A percentile compares a stretch with the other conserved stretches of the same genome.
phyloP scores from a whole-genome alignment of 177 flowering plant genomes.

The Vitis hybrid region DNA sequence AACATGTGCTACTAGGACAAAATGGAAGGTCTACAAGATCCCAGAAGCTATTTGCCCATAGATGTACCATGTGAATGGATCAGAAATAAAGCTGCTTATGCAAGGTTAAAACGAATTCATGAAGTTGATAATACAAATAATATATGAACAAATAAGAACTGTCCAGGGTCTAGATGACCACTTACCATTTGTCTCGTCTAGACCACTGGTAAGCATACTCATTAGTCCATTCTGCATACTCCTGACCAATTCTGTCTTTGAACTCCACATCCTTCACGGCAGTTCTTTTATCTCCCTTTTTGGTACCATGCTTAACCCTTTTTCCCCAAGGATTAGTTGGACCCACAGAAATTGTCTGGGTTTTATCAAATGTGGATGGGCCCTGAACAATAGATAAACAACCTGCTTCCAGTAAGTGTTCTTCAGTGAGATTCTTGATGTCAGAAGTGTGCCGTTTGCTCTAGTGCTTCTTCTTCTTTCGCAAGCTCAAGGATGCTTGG shows the following conservation, averaged over 20 bases:
- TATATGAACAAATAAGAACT: too few relatives aligned
- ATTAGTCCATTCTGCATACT: conserved; percentile 21
- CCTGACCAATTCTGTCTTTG: conserved; percentile 22
- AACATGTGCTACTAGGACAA: too few relatives aligned
- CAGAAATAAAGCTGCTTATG: too few relatives aligned
- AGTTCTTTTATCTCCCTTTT: conserved; percentile 12
- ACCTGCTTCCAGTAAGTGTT: conserved; percentile 22
- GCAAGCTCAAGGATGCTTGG: conserved; percentile 33
- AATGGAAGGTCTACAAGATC: conserved; percentile 2
- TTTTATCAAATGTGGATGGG: conserved; percentile 53
- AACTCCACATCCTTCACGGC: conserved; percentile 20
- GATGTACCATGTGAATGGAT: too few relatives aligned
- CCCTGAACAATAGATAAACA: conserved; percentile 29
- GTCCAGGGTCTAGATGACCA: neutral
- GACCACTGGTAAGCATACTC: conserved; percentile 44
- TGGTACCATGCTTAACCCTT: conserved; percentile 17
- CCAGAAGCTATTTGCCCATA: neutral
- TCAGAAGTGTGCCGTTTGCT: conserved; percentile 16
- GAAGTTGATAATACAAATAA: neutral
- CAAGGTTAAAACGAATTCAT: too few relatives aligned
- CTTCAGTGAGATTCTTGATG: conserved; percentile 11
- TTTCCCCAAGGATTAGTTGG: conserved; percentile 21
- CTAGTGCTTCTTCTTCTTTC: conserved; percentile 57
- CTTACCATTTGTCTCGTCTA: conserved; percentile 53
- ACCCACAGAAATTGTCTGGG: conserved; percentile 7